phyloP scores from a whole-genome alignment of 1,139 yeast species.

The Suhomyces wounanorum region DNA sequence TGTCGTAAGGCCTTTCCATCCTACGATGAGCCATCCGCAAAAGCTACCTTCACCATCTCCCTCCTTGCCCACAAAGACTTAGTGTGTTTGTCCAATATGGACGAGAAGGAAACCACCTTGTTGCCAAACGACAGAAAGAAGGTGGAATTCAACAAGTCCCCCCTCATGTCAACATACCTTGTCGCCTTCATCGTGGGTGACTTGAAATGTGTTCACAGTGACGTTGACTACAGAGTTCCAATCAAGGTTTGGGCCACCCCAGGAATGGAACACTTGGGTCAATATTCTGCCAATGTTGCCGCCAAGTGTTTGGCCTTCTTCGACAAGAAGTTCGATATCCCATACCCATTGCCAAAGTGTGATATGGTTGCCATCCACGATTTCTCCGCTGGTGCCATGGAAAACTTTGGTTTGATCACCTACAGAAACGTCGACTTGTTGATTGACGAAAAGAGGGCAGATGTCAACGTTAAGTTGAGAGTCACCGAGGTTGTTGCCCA shows the following conservation, averaged over 20 bases:
- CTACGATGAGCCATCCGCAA: conserved; percentile 76
- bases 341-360: conserved; percentile 61
- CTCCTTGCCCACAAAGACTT: conserved; percentile 59
- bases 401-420: conserved; percentile 59
- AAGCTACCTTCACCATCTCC: conserved; percentile 70
- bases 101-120: conserved; percentile 51
- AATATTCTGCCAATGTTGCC: conserved; percentile 52
- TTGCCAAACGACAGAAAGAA: conserved; percentile 51
- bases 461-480: conserved; percentile 46
- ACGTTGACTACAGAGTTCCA: conserved; percentile 35
- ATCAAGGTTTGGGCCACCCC: conserved; percentile 58
- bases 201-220: conserved; percentile 37
- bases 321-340: conserved; percentile 53
- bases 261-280: conserved; percentile 52
- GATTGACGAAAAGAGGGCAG: conserved; percentile 48
- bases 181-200: conserved; percentile 36
- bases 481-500: conserved; percentile 63
- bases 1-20: conserved; percentile 86
- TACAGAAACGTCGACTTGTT: conserved; percentile 57
- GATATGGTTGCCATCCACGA: conserved; percentile 60
- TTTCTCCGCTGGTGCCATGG: conserved; percentile 65
- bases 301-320: conserved; percentile 55
- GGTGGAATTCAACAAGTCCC: conserved; percentile 40
- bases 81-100: conserved; percentile 82
- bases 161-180: conserved; percentile 24